phyloP scores from a whole-genome alignment of 176 grass and related monocot genomes.

The Aegilops longissima region DNA sequence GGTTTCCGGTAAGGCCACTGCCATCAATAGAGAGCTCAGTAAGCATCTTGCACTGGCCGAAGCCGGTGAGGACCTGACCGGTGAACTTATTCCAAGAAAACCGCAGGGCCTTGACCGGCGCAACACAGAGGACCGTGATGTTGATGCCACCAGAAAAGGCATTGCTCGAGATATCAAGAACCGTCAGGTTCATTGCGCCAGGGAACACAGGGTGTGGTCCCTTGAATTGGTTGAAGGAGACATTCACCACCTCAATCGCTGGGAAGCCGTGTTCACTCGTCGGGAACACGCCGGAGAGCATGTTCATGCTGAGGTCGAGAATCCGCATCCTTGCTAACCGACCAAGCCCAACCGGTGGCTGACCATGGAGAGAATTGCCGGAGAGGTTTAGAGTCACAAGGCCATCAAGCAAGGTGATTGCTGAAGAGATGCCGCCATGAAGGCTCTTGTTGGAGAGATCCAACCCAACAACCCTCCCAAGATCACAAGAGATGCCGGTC shows the following conservation, averaged over 20 bases:
- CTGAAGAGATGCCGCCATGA: slow-evolving; percentile 30
- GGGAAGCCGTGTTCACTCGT: slow-evolving; percentile 1
- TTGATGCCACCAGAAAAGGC: slow-evolving; percentile 31
- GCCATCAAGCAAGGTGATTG: slow-evolving; percentile 29
- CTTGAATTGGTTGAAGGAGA: slow-evolving; percentile 52
- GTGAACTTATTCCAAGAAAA: slow-evolving; percentile 39
- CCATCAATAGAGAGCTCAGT: slow-evolving; percentile 37
- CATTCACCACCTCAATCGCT: slow-evolving; percentile 44
- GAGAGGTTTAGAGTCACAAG: slow-evolving; percentile 48
- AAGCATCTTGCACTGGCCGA: slow-evolving; percentile 34
- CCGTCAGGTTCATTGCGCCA: slow-evolving; percentile 20
- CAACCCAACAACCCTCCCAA: slow-evolving; percentile 43
- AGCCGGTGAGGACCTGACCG: neutral
- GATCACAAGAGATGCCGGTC: slow-evolving; percentile 45
- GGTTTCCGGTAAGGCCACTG: slow-evolving; percentile 21
- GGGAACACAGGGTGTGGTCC: slow-evolving; percentile 40
- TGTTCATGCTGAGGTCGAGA: slow-evolving; percentile 60
- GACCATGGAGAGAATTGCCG: slow-evolving; percentile 37
- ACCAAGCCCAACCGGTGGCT: neutral
- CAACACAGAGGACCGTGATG: neutral
- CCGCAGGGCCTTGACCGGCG: slow-evolving; percentile 21
- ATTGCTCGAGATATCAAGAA: slow-evolving; percentile 49
- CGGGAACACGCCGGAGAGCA: slow-evolving; percentile 15
- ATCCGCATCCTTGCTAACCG: slow-evolving; percentile 19
- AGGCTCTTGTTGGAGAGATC: slow-evolving; percentile 55